These are phyloP conservation scores for Solanum raphanifolium DNA, from an alignment of 257 asterid genomes.

Conservation along the genomic window DNA sequence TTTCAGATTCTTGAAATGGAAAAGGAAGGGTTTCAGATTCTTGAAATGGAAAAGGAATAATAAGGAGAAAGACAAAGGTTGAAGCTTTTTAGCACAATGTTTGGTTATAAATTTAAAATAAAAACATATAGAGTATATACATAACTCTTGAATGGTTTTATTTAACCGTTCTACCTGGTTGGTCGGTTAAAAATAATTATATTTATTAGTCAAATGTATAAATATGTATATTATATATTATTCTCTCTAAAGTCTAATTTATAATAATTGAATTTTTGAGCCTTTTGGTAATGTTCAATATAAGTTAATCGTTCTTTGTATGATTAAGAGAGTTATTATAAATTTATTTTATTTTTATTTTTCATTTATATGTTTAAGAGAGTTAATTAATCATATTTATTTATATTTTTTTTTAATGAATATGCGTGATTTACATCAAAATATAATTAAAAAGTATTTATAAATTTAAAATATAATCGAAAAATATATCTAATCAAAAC, in stretches of 20 bases:
- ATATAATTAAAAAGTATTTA: too few relatives aligned
- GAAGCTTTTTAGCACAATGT: neutral
- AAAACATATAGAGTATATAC: neutral
- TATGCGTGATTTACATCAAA: too few relatives aligned
- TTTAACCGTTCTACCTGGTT: fast-evolving
- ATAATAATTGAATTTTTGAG: too few relatives aligned
- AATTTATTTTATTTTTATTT: fast-evolving
- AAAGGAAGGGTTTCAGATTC: neutral
- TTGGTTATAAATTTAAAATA: neutral
- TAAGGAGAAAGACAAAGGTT: neutral
- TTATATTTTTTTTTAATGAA: too few relatives aligned
- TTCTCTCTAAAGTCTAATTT: too few relatives aligned
- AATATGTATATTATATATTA: too few relatives aligned
- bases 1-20: neutral
- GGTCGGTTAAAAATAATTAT: too few relatives aligned
- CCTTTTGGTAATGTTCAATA: too few relatives aligned
- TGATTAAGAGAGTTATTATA: neutral
- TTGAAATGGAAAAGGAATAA: neutral
- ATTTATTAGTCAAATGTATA: fast-evolving
- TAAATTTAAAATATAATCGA: too few relatives aligned
- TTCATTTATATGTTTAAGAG: neutral
- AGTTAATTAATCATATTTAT: too few relatives aligned
- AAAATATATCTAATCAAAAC: too few relatives aligned
- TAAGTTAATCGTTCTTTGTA: too few relatives aligned
- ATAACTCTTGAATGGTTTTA: neutral